Evolutionary conservation across 2,329 filamentous ascomycete genomes (phyloP).

Genomic region (Lachnellula hyalina): DNA sequence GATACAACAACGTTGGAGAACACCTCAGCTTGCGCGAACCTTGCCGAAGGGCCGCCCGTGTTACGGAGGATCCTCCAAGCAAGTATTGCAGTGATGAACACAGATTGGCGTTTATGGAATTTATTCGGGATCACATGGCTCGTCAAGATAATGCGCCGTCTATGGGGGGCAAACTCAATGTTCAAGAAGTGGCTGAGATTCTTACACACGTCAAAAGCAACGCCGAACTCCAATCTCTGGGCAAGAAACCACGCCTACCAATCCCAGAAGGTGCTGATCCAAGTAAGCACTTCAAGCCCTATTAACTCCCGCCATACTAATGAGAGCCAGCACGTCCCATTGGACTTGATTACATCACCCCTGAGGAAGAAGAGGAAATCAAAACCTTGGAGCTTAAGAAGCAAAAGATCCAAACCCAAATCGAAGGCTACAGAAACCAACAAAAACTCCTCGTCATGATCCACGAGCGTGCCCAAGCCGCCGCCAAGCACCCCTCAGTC

Average conservation of each 20-base stretch:
- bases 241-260: constrained; percentile 26
- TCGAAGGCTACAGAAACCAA: constrained; percentile 18
- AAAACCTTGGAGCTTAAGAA: constrained; percentile 19
- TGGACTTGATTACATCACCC: constrained; percentile 25
- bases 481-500: constrained; percentile 16
- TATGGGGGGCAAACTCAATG: constrained; percentile 26
- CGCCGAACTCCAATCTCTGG: constrained; percentile 22
- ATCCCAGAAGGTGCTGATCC: constrained; percentile 21
- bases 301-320: not conserved
- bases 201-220: constrained; percentile 15
- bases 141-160: constrained; percentile 22
- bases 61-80: constrained; percentile 24
- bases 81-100: constrained; percentile 31
- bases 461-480: constrained; percentile 20
- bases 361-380: constrained; percentile 23
- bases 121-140: constrained; percentile 11
- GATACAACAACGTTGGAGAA: constrained; percentile 21
- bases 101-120: constrained; percentile 18
- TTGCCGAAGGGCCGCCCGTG: constrained; percentile 27
- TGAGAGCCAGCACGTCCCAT: constrained; percentile 17
- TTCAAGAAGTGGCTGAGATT: constrained; percentile 20
- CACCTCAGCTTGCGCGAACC: not conserved
- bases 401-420: constrained; percentile 12
- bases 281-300: constrained; percentile 18
- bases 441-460: constrained; percentile 24